phyloP scores from a whole-genome alignment of 1,284 basidiomycete genomes.

The Kwoniella shivajii region DNA sequence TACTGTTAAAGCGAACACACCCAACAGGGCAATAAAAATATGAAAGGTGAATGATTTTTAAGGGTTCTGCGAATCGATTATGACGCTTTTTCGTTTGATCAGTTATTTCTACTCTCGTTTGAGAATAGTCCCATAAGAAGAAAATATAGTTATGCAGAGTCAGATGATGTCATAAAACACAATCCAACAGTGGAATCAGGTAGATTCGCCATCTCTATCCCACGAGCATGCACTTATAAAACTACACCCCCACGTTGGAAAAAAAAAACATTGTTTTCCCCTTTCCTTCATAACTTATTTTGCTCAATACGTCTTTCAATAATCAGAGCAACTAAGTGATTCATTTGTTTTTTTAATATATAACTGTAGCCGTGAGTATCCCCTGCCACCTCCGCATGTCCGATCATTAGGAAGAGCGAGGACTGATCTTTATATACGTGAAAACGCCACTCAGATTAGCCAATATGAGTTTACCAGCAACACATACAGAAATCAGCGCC shows the following conservation, averaged over 20 bases:
- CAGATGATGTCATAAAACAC: conserved; percentile 3
- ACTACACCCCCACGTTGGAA: background rate
- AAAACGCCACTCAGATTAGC: background rate
- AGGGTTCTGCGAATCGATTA: background rate
- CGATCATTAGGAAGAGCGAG: no score
- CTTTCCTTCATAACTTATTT: background rate
- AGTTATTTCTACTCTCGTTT: no score
- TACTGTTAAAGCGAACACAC: no score
- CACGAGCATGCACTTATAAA: background rate
- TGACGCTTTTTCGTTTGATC: background rate
- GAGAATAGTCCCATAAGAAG: no score
- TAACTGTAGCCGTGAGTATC: conserved; percentile 8
- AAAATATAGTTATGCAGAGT: no score
- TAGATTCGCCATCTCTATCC: background rate
- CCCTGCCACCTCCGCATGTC: no score
- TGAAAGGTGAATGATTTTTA: background rate
- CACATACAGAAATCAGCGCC: conserved; percentile 30
- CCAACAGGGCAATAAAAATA: no score
- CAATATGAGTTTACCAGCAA: conserved; percentile 28
- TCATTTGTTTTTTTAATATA: background rate
- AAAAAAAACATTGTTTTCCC: no score
- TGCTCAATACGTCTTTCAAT: background rate
- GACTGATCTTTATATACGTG: no score
- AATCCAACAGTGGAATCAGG: no score
- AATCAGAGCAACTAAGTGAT: background rate